phyloP scores from a whole-genome alignment of 139 green algal species.

The Chlamydomonas applanata region DNA sequence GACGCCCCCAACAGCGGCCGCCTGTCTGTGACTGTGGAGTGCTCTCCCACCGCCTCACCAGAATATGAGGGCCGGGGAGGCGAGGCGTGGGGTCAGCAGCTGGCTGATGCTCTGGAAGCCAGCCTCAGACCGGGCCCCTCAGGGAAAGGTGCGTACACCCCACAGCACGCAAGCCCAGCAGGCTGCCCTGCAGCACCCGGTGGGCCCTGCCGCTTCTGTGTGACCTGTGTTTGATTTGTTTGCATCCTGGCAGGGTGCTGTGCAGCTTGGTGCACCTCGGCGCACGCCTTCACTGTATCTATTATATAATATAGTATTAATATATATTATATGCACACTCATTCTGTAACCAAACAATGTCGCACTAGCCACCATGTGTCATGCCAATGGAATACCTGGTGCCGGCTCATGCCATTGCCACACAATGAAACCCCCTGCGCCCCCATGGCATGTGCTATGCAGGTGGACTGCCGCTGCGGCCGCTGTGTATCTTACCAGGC shows the following conservation, averaged over 20 bases:
- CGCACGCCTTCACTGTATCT: too few relatives aligned
- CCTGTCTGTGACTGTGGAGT: conserved; percentile 70
- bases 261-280: too few relatives aligned
- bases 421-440: neutral
- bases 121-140: conserved; percentile 16
- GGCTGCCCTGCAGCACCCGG: neutral
- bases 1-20: conserved; percentile 52
- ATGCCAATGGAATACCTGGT: too few relatives aligned
- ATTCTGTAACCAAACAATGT: too few relatives aligned
- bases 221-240: too few relatives aligned
- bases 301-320: too few relatives aligned
- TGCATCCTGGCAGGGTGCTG: too few relatives aligned
- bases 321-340: too few relatives aligned
- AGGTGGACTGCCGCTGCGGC: conserved; percentile 22
- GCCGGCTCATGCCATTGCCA: too few relatives aligned
- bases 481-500: conserved; percentile 71
- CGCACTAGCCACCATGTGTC: too few relatives aligned
- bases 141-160: conserved; percentile 8
- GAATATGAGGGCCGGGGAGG: conserved; percentile 71
- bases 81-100: conserved; percentile 60
- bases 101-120: conserved; percentile 55
- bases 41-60: conserved; percentile 71
- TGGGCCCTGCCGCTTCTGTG: too few relatives aligned
- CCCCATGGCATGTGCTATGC: neutral
- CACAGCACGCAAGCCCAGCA: too few relatives aligned